Conservation (phyloP, 345 rosid species). For the Heritiera littoralis region DNA sequence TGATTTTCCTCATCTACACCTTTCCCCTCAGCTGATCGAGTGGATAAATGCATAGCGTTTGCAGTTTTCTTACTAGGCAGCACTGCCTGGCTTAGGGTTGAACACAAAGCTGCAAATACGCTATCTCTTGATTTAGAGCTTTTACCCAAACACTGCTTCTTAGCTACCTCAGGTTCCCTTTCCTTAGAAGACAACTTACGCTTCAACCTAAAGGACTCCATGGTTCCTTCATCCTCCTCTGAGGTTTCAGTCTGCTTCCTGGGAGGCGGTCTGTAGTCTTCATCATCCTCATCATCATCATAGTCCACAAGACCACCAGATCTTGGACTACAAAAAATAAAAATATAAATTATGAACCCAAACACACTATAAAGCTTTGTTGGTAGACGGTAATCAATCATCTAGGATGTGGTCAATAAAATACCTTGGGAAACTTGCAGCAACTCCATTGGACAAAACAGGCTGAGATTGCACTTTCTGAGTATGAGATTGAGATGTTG, state of each 20-base stretch:
- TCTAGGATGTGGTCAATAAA: constrained; percentile 11
- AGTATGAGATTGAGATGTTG: constrained; percentile 67
- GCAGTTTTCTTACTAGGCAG: constrained; percentile 63
- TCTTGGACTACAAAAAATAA: constrained; percentile 47
- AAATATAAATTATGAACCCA: not conserved
- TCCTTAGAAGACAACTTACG: constrained; percentile 62
- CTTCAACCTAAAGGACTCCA: constrained; percentile 65
- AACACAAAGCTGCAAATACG: constrained; percentile 77
- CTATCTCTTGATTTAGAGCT: constrained; percentile 56
- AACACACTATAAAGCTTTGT: not conserved
- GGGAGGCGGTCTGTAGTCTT: constrained; percentile 88
- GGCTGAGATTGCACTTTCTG: constrained; percentile 57
- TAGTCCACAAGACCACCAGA: constrained; percentile 92
- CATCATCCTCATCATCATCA: constrained; percentile 98
- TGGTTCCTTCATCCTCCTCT: constrained; percentile 69
- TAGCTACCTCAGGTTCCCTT: constrained; percentile 57
- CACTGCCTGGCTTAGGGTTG: constrained; percentile 84
- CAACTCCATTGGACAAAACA: constrained; percentile 72
- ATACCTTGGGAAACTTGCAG: constrained; percentile 62
- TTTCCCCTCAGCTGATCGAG: constrained; percentile 37
- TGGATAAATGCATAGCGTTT: constrained; percentile 30
- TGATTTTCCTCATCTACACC: constrained; percentile 12
- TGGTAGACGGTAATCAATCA: not conserved
- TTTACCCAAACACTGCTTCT: constrained; percentile 66
- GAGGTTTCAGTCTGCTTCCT: constrained; percentile 58